phyloP scores from a whole-genome alignment of 257 asterid genomes.

The Striga asiatica region DNA sequence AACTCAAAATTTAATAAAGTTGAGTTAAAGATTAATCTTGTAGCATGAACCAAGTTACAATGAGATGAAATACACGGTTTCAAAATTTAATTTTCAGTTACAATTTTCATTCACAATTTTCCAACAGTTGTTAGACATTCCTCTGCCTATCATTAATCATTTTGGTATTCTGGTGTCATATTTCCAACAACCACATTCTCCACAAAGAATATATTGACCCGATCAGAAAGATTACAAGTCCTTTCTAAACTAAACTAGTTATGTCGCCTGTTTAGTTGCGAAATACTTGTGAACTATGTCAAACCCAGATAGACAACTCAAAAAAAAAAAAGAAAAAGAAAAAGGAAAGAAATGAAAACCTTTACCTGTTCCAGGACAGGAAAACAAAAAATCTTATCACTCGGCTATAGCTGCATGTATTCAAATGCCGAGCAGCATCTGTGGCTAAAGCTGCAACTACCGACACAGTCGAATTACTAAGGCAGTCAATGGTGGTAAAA shows the following conservation, averaged over 20 bases:
- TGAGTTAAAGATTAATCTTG: too few relatives aligned
- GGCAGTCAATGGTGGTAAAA: constrained; percentile 35
- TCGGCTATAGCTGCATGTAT: constrained; percentile 32
- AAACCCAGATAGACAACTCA: not conserved
- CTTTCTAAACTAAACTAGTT: not conserved
- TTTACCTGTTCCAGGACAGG: constrained; percentile 19
- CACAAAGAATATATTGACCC: not conserved
- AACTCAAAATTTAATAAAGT: too few relatives aligned
- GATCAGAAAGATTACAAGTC: not conserved
- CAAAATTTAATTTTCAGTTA: too few relatives aligned
- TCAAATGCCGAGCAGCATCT: constrained; percentile 19
- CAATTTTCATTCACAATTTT: too few relatives aligned
- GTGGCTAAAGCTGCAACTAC: constrained; percentile 34
- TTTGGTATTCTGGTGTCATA: constrained; percentile 11
- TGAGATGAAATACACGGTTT: too few relatives aligned
- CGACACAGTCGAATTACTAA: constrained; percentile 44
- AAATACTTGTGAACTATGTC: not conserved
- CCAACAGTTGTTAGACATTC: too few relatives aligned
- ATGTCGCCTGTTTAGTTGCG: not conserved
- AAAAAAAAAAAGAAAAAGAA: not conserved
- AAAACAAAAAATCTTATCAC: constrained; percentile 18
- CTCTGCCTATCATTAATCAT: not conserved
- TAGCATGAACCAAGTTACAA: too few relatives aligned
- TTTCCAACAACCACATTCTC: constrained; percentile 9
- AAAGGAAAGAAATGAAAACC: not conserved